Evolutionary conservation across 768 basidiomycete genomes (phyloP), one percentile per base, ranked within the genome.

Genomic region (Boletus vermiculosoides): DNA sequence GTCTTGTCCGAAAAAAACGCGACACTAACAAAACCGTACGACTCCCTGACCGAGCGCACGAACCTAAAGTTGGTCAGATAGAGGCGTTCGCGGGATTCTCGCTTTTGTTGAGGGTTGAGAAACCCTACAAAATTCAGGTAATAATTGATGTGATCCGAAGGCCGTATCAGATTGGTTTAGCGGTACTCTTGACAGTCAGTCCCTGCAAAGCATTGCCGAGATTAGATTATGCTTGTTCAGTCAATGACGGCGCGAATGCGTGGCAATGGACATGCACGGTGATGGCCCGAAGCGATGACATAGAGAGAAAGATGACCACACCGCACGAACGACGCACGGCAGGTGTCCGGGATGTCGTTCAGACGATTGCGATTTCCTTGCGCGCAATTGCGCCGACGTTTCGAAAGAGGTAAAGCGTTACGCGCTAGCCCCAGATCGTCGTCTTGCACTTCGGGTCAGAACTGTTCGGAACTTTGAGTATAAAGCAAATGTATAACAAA

Each of bases 181-280:
- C 5, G 12, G 23, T 30, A 13, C 42, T 41, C 41, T 22, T 30
- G 4, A 8, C n/a, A 10, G 34, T 18, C n/a, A 10, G 34, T 18
- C 20, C 48, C 45, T 42, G 23, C 20, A 11, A 18, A 8, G 23
- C 15, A 31, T 18, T 60, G 25, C 20, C 42, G 10, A 20, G 7
- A 22, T 45, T 41, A 36, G 57, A 51, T 59, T 41, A 37, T 45
- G 60, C 22, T 50, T n/a, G 30, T 28, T 54, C 45, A 15, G 50
- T n/a, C 34, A 4, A 20, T 20, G 40, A 12, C 20, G 33, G 31
- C 28, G 33, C 22, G 31, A 4, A 16, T 8, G 22, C 5, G n/a
- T 18, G 23, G 11, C 25, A 12, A 20, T 18, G 18, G 16, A 18
- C 8, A 20, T 18, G n/a, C 5, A 13, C 4, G 22, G 30, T 10